A percentile compares a stretch with the other conserved stretches of the same genome.
Conservation (phyloP, 192 early-diverging fungal species). For the Coemansia sp. region DNA sequence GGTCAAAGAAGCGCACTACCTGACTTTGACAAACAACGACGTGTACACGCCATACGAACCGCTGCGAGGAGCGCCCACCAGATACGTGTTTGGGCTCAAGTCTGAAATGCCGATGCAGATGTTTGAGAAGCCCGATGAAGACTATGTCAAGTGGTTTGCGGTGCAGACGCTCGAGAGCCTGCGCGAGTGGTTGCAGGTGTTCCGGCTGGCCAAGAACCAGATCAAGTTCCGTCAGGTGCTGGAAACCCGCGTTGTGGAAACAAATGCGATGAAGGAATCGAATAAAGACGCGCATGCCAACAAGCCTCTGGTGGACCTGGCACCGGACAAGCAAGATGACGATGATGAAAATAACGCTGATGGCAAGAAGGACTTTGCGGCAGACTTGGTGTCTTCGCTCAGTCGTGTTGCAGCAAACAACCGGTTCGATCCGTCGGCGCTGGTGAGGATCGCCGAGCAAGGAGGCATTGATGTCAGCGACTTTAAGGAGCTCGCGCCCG, state of each 20-base stretch:
- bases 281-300: constrained; percentile 24
- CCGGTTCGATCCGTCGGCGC: constrained; percentile 37
- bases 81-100: constrained; percentile 82
- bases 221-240: constrained; percentile 49
- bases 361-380: constrained; percentile 26
- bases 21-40: constrained; percentile 70
- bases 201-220: constrained; percentile 48
- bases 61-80: constrained; percentile 70
- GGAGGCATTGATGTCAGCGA: constrained; percentile 47
- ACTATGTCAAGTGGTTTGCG: constrained; percentile 67
- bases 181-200: constrained; percentile 45
- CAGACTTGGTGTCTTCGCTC: constrained; percentile 31
- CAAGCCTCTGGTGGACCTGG: constrained; percentile 39
- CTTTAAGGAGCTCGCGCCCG: constrained; percentile 24
- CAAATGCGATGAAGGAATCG: constrained; percentile 10
- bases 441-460: constrained; percentile 31
- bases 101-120: constrained; percentile 73
- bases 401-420: constrained; percentile 29
- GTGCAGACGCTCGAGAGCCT: constrained; percentile 42
- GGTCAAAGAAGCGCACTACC: constrained; percentile 41
- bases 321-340: constrained; percentile 22
- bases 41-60: constrained; percentile 77
- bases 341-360: constrained; percentile 10
- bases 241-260: constrained; percentile 38
- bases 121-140: constrained; percentile 81